A percentile compares a stretch with the other conserved stretches of the same genome.
Conservation (phyloP, 2,329 filamentous ascomycete species). For the Penicillium janthinellum region DNA sequence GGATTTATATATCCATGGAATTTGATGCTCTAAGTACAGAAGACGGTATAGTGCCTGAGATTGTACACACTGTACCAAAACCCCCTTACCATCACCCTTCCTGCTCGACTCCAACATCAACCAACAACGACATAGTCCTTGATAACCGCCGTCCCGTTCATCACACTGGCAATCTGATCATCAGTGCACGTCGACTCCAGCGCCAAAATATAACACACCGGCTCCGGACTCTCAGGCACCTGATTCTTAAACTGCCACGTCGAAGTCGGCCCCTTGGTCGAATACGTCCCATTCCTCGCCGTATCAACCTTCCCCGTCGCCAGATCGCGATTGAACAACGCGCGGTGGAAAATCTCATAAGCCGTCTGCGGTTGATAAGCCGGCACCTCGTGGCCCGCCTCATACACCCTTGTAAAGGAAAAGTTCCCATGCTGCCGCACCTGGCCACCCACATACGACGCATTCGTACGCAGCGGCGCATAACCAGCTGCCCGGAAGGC, state of each 20-base stretch:
- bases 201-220: conserved; percentile 50
- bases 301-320: conserved; percentile 55
- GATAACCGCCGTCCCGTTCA: conserved; percentile 50
- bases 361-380: conserved; percentile 59
- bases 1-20: too few relatives aligned
- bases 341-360: conserved; percentile 57
- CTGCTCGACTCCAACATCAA: neutral
- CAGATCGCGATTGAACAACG: conserved; percentile 55
- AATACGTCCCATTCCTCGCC: conserved; percentile 37
- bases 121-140: conserved; percentile 50
- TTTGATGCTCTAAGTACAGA: too few relatives aligned
- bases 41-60: too few relatives aligned
- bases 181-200: conserved; percentile 46
- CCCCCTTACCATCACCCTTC: too few relatives aligned
- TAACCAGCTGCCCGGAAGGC: conserved; percentile 56
- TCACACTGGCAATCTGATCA: conserved; percentile 47
- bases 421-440: conserved; percentile 53
- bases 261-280: conserved; percentile 42
- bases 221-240: conserved; percentile 42
- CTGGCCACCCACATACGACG: conserved; percentile 48
- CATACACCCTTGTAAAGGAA: conserved; percentile 52
- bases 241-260: conserved; percentile 51
- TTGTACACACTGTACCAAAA: too few relatives aligned
- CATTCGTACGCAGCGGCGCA: conserved; percentile 45
- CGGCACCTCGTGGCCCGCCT: conserved; percentile 54